Conservation (phyloP, 495 filamentous ascomycete genomes). For the Venustampulla echinocandica region DNA sequence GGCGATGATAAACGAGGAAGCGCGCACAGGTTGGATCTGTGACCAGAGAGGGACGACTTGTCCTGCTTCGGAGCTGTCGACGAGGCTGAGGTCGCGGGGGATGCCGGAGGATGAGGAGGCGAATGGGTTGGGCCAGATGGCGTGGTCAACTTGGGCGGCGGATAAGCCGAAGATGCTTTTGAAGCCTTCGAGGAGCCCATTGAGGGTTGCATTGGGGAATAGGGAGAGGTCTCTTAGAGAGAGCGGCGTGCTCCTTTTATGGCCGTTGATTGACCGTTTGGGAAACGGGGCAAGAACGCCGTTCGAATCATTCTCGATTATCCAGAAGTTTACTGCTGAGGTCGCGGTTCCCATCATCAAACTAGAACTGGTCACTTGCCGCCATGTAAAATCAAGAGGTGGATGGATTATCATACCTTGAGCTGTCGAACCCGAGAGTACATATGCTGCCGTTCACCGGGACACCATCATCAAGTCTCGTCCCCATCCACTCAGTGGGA, state of each 20-base stretch:
- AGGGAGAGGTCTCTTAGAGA: neutral
- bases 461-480: constrained; percentile 5
- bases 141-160: neutral
- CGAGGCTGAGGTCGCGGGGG: constrained; percentile 1
- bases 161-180: constrained; percentile 1
- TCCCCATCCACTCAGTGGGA: constrained; percentile 8
- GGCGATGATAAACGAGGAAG: constrained; percentile 6
- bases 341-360: constrained; percentile 7
- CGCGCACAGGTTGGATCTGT: constrained; percentile 7
- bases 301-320: constrained; percentile 9
- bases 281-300: constrained; percentile 1
- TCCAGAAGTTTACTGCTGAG: constrained; percentile 9
- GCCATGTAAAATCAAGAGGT: neutral
- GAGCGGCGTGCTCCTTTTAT: too few relatives aligned
- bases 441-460: constrained; percentile 4
- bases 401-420: too few relatives aligned
- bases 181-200: too few relatives aligned
- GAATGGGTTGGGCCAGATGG: constrained; percentile 11
- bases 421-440: constrained; percentile 9
- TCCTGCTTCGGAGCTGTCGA: constrained; percentile 9
- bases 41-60: constrained; percentile 9
- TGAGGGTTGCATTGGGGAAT: too few relatives aligned
- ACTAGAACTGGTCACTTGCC: neutral
- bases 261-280: too few relatives aligned
- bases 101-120: neutral